Conservation (phyloP, 2,329 filamentous ascomycete species). For the Exophiala aquamarina region DNA sequence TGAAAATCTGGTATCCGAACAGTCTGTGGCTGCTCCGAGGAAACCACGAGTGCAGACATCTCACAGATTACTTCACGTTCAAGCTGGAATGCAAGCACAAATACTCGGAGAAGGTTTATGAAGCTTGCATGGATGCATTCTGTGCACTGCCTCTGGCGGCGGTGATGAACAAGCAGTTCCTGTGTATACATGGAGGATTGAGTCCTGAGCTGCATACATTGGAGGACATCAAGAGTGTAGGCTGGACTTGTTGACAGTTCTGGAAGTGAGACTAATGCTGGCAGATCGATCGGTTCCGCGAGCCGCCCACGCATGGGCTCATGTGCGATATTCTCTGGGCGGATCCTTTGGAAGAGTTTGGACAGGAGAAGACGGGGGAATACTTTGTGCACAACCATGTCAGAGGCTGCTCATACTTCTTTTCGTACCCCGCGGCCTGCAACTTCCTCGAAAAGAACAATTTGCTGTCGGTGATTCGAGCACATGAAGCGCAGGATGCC, state of each 20-base stretch:
- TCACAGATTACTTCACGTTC: conserved; percentile 99
- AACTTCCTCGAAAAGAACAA: conserved; percentile 99
- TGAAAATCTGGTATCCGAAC: conserved; percentile 99
- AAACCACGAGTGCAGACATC: conserved; percentile 96
- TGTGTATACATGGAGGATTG: conserved; percentile 95
- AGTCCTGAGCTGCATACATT: conserved; percentile 95
- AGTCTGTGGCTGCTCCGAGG: conserved; percentile 94
- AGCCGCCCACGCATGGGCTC: conserved; percentile 92
- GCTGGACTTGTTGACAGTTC: conserved; percentile 35
- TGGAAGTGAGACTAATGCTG: conserved; percentile 24
- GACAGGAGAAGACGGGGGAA: conserved; percentile 96
- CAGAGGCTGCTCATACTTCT: conserved; percentile 98
- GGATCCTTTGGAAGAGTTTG: conserved; percentile 96
- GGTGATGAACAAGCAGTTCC: conserved; percentile 99
- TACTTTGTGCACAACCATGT: conserved; percentile 99
- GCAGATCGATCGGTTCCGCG: conserved; percentile 94
- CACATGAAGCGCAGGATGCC: conserved; percentile 97
- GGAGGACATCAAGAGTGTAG: conserved; percentile 84
- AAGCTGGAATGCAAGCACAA: conserved; percentile 99
- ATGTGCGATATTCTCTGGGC: conserved; percentile 99
- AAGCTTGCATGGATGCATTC: conserved; percentile 98
- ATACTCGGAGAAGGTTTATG: conserved; percentile 93
- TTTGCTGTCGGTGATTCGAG: conserved; percentile 91
- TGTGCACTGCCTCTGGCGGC: conserved; percentile 89
- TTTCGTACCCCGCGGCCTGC: conserved; percentile 95